Evolutionary conservation across 768 basidiomycete species (phyloP).

Genomic region (Lactarius quietus): DNA sequence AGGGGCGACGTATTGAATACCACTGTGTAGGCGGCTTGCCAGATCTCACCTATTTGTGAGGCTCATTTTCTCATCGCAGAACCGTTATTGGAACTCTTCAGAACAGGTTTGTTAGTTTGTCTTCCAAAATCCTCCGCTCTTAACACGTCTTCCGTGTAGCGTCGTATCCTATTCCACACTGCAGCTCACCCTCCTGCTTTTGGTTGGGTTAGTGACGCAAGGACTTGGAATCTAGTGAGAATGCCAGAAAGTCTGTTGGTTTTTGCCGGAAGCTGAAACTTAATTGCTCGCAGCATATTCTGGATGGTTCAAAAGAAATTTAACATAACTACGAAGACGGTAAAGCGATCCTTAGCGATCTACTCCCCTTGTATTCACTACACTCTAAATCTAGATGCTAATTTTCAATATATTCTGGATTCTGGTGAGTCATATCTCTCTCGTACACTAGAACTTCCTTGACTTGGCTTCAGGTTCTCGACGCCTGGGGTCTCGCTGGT

Average conservation of each 20-base stretch:
- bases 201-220: slow-evolving; percentile 64
- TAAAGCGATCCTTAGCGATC: slow-evolving; percentile 28
- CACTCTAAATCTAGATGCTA: slow-evolving; percentile 50
- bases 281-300: slow-evolving; percentile 46
- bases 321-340: slow-evolving; percentile 60
- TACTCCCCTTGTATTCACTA: neutral
- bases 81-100: slow-evolving; percentile 71
- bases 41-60: neutral
- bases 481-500: slow-evolving; percentile 75
- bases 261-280: neutral
- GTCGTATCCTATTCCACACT: slow-evolving; percentile 69
- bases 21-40: slow-evolving; percentile 50
- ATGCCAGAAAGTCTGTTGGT: neutral
- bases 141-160: slow-evolving; percentile 34
- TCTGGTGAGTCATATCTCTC: slow-evolving; percentile 39
- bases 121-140: neutral
- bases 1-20: slow-evolving; percentile 78
- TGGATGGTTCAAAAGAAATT: slow-evolving; percentile 68
- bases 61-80: slow-evolving; percentile 34
- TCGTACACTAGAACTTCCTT: neutral
- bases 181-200: slow-evolving; percentile 62
- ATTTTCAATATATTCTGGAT: slow-evolving; percentile 72
- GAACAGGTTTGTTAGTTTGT: slow-evolving; percentile 47
- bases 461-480: slow-evolving; percentile 45
- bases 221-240: slow-evolving; percentile 65